Evolutionary conservation across 805 yeast species (phyloP).

Genomic region (Cephaloascus albidus): DNA sequence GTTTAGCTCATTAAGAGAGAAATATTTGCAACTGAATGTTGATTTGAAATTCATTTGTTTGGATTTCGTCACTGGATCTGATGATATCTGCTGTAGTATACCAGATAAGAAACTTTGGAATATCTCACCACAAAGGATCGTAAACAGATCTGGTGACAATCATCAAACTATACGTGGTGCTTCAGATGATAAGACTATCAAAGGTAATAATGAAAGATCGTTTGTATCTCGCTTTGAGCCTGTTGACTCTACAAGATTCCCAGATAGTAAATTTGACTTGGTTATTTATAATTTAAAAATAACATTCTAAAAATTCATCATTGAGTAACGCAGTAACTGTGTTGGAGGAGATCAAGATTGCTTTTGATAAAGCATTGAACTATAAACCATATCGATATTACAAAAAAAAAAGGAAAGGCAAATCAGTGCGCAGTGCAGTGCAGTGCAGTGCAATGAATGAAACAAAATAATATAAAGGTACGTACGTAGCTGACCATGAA

Average conservation of each 20-base stretch:
- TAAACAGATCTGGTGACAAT: constrained; percentile 70
- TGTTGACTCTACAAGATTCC: constrained; percentile 31
- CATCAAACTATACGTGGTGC: constrained; percentile 71
- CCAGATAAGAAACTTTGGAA: constrained; percentile 29
- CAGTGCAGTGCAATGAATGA: no score
- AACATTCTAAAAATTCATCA: constrained; percentile 31
- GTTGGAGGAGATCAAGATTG: constrained; percentile 27
- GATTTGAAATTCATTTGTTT: constrained; percentile 56
- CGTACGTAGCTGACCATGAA: no score
- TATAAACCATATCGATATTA: constrained; percentile 42
- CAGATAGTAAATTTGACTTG: constrained; percentile 62
- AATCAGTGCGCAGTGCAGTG: no score
- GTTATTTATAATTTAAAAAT: constrained; percentile 52
- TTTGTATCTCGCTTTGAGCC: constrained; percentile 66
- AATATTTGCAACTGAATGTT: constrained; percentile 22
- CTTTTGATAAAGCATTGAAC: constrained; percentile 41
- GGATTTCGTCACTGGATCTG: constrained; percentile 41
- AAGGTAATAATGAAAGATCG: no score
- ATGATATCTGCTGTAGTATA: constrained; percentile 8
- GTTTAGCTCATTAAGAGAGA: constrained; percentile 30
- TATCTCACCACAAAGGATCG: constrained; percentile 51
- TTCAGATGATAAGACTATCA: constrained; percentile 47
- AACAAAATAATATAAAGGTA: no score
- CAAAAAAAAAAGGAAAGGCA: constrained; percentile 8
- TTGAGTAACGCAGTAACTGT: constrained; percentile 37